Evolutionary conservation across 257 asterid genomes (phyloP).

Genomic region (Lycium barbarum): DNA sequence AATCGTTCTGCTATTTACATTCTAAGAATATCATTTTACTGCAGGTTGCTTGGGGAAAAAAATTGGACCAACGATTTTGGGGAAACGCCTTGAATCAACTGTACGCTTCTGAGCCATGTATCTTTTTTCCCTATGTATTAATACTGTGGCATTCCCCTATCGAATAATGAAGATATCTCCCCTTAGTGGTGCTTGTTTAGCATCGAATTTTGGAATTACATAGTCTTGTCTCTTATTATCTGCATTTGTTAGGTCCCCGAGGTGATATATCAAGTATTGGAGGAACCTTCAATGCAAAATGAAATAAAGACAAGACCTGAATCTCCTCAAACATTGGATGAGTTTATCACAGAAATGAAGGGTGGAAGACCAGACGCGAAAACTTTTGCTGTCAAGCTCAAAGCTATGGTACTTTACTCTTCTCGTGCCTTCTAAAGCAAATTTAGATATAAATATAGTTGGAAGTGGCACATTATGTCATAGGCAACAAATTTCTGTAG

Average conservation of each 20-base stretch:
- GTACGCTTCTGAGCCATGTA: conserved; percentile 44
- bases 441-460: neutral
- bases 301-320: conserved; percentile 44
- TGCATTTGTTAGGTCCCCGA: conserved; percentile 74
- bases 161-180: neutral
- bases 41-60: conserved; percentile 73
- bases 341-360: conserved; percentile 65
- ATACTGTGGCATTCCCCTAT: neutral
- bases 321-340: conserved; percentile 68
- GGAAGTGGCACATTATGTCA: neutral
- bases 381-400: conserved; percentile 79
- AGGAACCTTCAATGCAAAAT: conserved; percentile 56
- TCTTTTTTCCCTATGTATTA: neutral
- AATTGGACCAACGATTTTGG: conserved; percentile 68
- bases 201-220: neutral
- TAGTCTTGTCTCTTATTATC: conserved; percentile 12
- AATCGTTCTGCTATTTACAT: conserved; percentile 24
- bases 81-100: conserved; percentile 61
- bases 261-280: conserved; percentile 82
- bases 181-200: neutral
- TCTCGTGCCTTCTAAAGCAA: neutral
- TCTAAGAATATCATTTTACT: neutral
- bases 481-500: neutral
- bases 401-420: conserved; percentile 65
- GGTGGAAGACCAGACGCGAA: conserved; percentile 66